Percentiles rank a stretch among this genome's conserved stretches.
Evolutionary conservation across 179 eudicot species (phyloP).

Genomic region (Beta lomatogona): DNA sequence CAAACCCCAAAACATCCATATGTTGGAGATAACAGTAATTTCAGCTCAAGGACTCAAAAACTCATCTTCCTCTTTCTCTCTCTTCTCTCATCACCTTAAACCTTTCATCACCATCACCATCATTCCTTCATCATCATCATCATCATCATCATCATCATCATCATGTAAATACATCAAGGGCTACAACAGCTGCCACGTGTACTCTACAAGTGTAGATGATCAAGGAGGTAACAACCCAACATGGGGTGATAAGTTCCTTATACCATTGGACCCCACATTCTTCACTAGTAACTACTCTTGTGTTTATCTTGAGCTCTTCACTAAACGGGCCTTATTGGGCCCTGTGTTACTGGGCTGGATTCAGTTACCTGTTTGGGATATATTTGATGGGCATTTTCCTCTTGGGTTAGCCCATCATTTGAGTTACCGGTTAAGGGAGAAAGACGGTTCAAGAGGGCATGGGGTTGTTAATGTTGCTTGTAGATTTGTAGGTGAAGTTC

Average conservation of each 20-base stretch:
- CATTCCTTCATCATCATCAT: background rate
- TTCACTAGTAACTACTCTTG: slow-evolving; percentile 23
- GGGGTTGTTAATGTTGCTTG: slow-evolving; percentile 47
- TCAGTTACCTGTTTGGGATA: slow-evolving; percentile 44
- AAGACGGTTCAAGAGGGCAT: slow-evolving; percentile 53
- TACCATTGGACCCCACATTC: slow-evolving; percentile 40
- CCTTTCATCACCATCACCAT: too few species aligned
- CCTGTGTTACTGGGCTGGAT: slow-evolving; percentile 46
- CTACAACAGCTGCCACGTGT: slow-evolving; percentile 14
- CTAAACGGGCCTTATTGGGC: slow-evolving; percentile 40
- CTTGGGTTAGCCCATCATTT: slow-evolving; percentile 34
- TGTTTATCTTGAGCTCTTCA: slow-evolving; percentile 36
- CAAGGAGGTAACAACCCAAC: slow-evolving; percentile 49
- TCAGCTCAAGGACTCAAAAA: slow-evolving; percentile 28
- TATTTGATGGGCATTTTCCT: slow-evolving; percentile 35
- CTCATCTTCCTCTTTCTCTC: background rate
- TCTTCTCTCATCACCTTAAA: slow-evolving; percentile 27
- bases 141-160: background rate
- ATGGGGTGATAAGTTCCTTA: slow-evolving; percentile 50
- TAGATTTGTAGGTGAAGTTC: slow-evolving; percentile 32
- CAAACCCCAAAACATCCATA: background rate
- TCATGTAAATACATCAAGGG: background rate
- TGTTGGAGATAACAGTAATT: slow-evolving; percentile 28
- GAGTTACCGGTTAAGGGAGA: slow-evolving; percentile 46
- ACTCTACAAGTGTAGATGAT: slow-evolving; percentile 42